Conservation (phyloP, 139 green algal genomes). For the Mychonastes homosphaera region DNA sequence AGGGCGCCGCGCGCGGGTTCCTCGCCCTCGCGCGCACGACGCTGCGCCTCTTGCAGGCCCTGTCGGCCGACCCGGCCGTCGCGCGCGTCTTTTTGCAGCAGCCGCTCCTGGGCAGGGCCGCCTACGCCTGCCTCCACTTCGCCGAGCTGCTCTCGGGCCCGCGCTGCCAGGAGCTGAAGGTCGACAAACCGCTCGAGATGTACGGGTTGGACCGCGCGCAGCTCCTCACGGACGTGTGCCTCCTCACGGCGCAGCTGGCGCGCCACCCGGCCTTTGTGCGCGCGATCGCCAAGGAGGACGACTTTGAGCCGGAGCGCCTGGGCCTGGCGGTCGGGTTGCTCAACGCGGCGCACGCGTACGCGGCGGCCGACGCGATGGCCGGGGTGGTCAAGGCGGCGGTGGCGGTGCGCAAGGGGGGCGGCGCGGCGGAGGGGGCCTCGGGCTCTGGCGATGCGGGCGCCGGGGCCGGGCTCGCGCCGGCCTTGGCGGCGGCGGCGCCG, state of each 20-base stretch:
- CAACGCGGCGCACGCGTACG: slow-evolving; percentile 8
- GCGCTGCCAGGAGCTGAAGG: slow-evolving; percentile 14
- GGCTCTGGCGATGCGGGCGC: no score
- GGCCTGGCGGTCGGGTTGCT: slow-evolving; percentile 8
- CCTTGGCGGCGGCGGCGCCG: no score
- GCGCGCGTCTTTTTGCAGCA: slow-evolving; percentile 29
- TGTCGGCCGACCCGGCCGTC: slow-evolving; percentile 29
- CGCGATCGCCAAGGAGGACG: slow-evolving; percentile 12
- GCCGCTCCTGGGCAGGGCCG: slow-evolving; percentile 33
- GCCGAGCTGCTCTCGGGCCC: slow-evolving; percentile 53
- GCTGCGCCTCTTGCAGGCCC: slow-evolving; percentile 52
- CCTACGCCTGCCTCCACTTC: slow-evolving; percentile 49
- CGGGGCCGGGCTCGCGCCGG: no score
- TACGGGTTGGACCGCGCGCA: slow-evolving; percentile 45
- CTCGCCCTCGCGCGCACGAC: slow-evolving; percentile 47
- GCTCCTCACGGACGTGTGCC: slow-evolving; percentile 37
- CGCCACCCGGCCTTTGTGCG: slow-evolving; percentile 25
- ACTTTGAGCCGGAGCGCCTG: slow-evolving; percentile 9
- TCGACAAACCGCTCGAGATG: slow-evolving; percentile 9
- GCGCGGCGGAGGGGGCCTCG: no score
- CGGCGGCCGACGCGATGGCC: slow-evolving; percentile 6
- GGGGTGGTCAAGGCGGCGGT: no score
- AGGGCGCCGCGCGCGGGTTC: slow-evolving; percentile 44
- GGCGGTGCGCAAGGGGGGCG: no score
- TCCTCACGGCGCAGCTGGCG: no score